Evolutionary conservation across 2,329 filamentous ascomycete genomes (phyloP), one percentile per base, ranked within the genome.

Genomic region (Helicocarpus griseus): DNA sequence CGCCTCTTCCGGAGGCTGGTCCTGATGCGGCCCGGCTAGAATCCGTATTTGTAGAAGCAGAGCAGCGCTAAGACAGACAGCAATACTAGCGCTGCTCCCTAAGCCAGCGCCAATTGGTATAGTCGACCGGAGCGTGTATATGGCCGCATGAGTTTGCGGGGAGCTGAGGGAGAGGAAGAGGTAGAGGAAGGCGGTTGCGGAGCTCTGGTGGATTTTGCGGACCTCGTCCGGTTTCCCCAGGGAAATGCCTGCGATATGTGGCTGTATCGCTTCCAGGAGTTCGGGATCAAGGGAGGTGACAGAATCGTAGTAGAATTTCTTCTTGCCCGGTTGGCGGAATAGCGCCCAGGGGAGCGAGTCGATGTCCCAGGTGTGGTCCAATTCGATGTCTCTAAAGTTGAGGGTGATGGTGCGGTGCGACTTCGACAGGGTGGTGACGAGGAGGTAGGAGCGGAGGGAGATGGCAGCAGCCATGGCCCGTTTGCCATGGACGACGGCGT

Each of bases 401-500:
- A 98, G 76, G 2, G 87, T 87, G 47, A 98, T 83, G 13, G 86
- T 95, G 54, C 89, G 83, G 65, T 86, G 87, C 39, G 89, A 94
- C 72, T 96, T 96, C 57, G 89, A 94, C 44, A 95, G 81, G 13
- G 91, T 87, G 14, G 90, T 95, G 65, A 97, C 91, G 62, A 95
- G 89, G 47, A 98, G 86, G 68, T 97, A 98, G 41, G 93, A 97
- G 60, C 93, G 86, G 26, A 98, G 79, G 26, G 93, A 95, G 53
- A 98, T 94, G 28, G 93, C 85, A 22, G 93, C 94, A 49, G 93
- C 93, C 69, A 98, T 91, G 53, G 93, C 91, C 59, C 89, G 83
- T 85, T 96, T 97, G 65, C 90, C 90, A 65, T 98, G 83, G 19
- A 98, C 93, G n/a, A 97, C 93, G 2, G 93, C 87, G 73, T 98